Percentiles rank a stretch among this genome's conserved stretches.
phyloP scores from a whole-genome alignment of 1,284 basidiomycete genomes.

The Melanopsichium pennsylvanicum region DNA sequence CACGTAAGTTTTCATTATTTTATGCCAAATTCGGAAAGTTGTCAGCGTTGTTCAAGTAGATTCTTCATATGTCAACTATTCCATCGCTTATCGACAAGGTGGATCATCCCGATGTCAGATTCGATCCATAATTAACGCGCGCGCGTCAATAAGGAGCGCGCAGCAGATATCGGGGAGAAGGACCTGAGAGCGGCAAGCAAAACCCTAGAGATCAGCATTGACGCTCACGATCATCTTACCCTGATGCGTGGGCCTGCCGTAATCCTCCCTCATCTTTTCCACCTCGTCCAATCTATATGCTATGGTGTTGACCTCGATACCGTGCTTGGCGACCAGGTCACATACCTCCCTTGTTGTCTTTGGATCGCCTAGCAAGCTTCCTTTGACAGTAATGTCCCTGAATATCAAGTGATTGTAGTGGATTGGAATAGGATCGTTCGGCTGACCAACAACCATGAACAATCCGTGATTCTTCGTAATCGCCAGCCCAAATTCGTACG shows the following conservation, averaged over 20 bases:
- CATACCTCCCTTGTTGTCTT: constrained; percentile 44
- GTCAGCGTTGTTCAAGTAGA: too few relatives aligned
- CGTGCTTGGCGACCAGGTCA: constrained; percentile 40
- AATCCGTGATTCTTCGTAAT: constrained; percentile 43
- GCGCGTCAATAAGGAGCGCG: too few relatives aligned
- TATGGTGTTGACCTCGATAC: constrained; percentile 37
- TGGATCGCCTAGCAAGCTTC: constrained; percentile 45
- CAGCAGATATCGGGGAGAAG: too few relatives aligned
- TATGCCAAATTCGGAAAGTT: too few relatives aligned
- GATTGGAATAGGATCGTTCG: constrained; percentile 39
- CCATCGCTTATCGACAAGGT: too few relatives aligned
- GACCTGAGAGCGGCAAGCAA: too few relatives aligned
- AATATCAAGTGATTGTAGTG: constrained; percentile 48
- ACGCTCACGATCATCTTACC: constrained; percentile 36
- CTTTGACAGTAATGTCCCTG: constrained; percentile 46
- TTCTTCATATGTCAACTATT: too few relatives aligned
- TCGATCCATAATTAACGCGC: too few relatives aligned
- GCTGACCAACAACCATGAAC: constrained; percentile 49
- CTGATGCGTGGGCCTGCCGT: constrained; percentile 21
- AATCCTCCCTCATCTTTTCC: constrained; percentile 32
- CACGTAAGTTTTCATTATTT: too few relatives aligned
- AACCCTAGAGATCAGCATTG: constrained; percentile 15
- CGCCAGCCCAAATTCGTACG: constrained; percentile 32
- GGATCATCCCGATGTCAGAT: too few relatives aligned
- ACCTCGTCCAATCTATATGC: constrained; percentile 44